Base-by-base conservation (phyloP, 805 yeast genomes). In the Clavispora asparagi region DNA sequence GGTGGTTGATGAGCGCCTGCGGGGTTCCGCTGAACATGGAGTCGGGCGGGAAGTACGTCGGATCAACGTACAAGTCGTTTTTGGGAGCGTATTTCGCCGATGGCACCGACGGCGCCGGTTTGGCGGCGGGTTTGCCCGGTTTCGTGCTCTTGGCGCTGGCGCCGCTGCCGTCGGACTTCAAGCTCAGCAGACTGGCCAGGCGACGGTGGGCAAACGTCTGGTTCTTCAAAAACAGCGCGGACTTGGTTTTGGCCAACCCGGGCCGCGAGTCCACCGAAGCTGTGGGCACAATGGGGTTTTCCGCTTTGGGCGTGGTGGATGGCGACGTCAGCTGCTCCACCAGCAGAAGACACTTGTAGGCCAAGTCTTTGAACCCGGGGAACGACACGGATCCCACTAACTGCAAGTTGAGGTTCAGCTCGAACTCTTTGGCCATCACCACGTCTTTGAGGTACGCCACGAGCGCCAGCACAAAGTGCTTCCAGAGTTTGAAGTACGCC, bases 361-460 rank as follows among this genome's bases (percentile, higher is more conserved):
- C 69, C 41, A 68, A 70, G 69, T 55, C 78, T 60, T 50, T 78
- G 63, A 60, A 79, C 10, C 73, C 73, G 7, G 74, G 74, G 45
- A 68, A 67, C 52, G 68, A 69, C 30, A 70, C 62, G 29, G 71
- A 62, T 42, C 58, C 64, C 33, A 71, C 59, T 39, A 71, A 52
- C 54, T 71, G 77, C 44, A 57, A 60, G 42, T 64, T 64, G 44
- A 71, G 54, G 52, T 70, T 61, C 55, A 60, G 58, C 42, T 61
- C 64, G 38, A 60, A 61, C 51, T 71, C 79, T 58, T 77, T 77
- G 46, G 78, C 76, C 43, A 77, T 61, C 32, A 75, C 62, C 47
- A 76, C 63, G 54, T 79, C 76, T 47, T 63, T 67, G 39, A 68
- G 59, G 50, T 71, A 71, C 42, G 62, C 58, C 8, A 68, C 59